phyloP scores from a whole-genome alignment of 306 rosid species.

The Acacia crassicarpa region DNA sequence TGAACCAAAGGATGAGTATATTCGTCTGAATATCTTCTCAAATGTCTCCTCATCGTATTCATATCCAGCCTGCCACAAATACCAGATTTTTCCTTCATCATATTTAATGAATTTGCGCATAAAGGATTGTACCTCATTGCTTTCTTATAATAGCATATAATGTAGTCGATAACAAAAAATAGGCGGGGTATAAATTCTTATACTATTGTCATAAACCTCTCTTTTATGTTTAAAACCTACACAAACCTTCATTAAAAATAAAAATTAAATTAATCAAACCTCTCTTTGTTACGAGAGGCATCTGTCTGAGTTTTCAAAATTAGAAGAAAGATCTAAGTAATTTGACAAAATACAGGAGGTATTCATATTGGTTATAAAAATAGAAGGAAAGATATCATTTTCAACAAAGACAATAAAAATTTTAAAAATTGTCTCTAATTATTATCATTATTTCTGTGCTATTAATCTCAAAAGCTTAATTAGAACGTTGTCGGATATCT shows the following conservation, averaged over 20 bases:
- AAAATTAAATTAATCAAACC: neutral
- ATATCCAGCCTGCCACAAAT: slow-evolving; percentile 83
- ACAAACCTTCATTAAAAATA: neutral
- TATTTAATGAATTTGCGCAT: slow-evolving; percentile 11
- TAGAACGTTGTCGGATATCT: slow-evolving; percentile 30
- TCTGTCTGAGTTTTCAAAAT: neutral
- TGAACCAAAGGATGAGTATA: slow-evolving; percentile 89
- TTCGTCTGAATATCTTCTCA: slow-evolving; percentile 90
- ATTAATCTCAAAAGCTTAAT: slow-evolving; percentile 13
- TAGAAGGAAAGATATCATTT: neutral
- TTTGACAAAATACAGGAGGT: neutral
- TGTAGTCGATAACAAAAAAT: neutral
- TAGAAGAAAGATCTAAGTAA: neutral
- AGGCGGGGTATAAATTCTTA: neutral
- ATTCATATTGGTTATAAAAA: neutral
- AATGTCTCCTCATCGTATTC: slow-evolving; percentile 94
- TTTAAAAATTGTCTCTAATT: neutral
- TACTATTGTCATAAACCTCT: neutral
- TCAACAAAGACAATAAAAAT: neutral
- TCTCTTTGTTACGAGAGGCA: neutral
- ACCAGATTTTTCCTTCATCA: slow-evolving; percentile 22
- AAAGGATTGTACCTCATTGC: neutral
- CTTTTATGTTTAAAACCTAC: neutral
- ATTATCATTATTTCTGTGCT: neutral
- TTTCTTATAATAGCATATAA: slow-evolving; percentile 12